phyloP scores from a whole-genome alignment of 768 basidiomycete species.

The Lactifluus echinatus region DNA sequence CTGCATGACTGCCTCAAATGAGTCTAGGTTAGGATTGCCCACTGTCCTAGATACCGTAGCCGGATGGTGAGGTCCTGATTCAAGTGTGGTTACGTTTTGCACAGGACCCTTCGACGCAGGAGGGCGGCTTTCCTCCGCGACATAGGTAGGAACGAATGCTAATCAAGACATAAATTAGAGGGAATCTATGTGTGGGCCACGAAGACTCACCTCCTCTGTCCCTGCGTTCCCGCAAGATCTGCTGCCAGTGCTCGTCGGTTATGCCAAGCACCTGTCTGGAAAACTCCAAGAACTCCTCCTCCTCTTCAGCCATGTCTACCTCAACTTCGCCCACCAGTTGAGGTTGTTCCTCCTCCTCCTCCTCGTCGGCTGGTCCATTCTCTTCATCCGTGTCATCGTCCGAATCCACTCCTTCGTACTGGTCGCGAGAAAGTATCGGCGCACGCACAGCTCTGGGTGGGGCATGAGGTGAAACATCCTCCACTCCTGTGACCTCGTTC shows the following conservation, averaged over 20 bases:
- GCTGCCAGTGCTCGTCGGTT: constrained; percentile 77
- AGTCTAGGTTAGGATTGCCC: constrained; percentile 70
- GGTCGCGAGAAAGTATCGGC: constrained; percentile 73
- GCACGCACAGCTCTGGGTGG: constrained; percentile 45
- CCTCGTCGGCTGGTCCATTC: constrained; percentile 41
- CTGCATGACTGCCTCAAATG: constrained; percentile 95
- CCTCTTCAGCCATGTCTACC: constrained; percentile 86
- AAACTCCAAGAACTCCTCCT: constrained; percentile 93
- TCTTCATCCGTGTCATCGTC: constrained; percentile 80
- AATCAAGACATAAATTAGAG: not conserved
- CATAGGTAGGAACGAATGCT: constrained; percentile 25
- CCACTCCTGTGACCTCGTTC: constrained; percentile 33
- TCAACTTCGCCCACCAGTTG: constrained; percentile 79
- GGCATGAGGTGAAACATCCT: not conserved
- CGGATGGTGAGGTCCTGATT: constrained; percentile 18
- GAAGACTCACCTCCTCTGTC: constrained; percentile 66
- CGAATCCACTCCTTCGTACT: constrained; percentile 89
- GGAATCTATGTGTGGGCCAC: not conserved
- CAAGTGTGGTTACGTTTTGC: not conserved
- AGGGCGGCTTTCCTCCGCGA: constrained; percentile 11
- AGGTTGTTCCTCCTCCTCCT: constrained; percentile 75
- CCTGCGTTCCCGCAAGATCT: constrained; percentile 74
- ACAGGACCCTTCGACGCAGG: not conserved
- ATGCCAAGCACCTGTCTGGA: constrained; percentile 88
- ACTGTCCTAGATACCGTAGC: constrained; percentile 27